Evolutionary conservation across 1,284 basidiomycete species (phyloP).

Genomic region (Cryptococcus maquisensis): DNA sequence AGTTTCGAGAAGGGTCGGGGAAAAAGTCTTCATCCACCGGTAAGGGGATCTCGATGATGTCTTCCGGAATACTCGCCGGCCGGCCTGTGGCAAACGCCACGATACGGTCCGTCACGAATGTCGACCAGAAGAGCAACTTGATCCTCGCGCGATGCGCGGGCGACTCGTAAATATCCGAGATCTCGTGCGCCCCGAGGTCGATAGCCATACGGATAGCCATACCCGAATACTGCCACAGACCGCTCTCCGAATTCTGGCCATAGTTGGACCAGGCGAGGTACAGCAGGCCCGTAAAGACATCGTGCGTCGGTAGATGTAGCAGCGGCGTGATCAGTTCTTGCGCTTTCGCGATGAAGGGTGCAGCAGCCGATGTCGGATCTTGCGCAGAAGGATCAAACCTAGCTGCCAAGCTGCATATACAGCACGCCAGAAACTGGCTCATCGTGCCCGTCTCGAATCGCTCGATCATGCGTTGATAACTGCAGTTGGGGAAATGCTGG

Average conservation of each 20-base stretch:
- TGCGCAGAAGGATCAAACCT: slow-evolving; percentile 27
- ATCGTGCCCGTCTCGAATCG: slow-evolving; percentile 49
- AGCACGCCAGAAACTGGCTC: slow-evolving; percentile 48
- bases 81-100: slow-evolving; percentile 44
- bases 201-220: slow-evolving; percentile 51
- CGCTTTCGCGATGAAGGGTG: slow-evolving; percentile 51
- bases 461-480: slow-evolving; percentile 44
- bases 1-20: slow-evolving; percentile 42
- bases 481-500: slow-evolving; percentile 49
- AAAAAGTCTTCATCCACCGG: slow-evolving; percentile 49
- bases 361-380: slow-evolving; percentile 35
- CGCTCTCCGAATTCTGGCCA: slow-evolving; percentile 50
- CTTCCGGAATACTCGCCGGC: slow-evolving; percentile 48
- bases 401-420: slow-evolving; percentile 45
- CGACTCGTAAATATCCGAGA: slow-evolving; percentile 49
- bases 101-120: slow-evolving; percentile 51
- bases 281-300: slow-evolving; percentile 47
- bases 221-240: slow-evolving; percentile 46
- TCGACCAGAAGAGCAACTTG: slow-evolving; percentile 47
- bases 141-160: slow-evolving; percentile 46
- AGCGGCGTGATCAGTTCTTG: slow-evolving; percentile 49
- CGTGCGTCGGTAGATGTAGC: slow-evolving; percentile 49
- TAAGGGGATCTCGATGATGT: slow-evolving; percentile 50
- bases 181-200: slow-evolving; percentile 51
- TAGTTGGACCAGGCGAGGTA: slow-evolving; percentile 50